Evolutionary conservation across 371 early-diverging fungal genomes (phyloP).

Genomic region (Dichotomocladium elegans): DNA sequence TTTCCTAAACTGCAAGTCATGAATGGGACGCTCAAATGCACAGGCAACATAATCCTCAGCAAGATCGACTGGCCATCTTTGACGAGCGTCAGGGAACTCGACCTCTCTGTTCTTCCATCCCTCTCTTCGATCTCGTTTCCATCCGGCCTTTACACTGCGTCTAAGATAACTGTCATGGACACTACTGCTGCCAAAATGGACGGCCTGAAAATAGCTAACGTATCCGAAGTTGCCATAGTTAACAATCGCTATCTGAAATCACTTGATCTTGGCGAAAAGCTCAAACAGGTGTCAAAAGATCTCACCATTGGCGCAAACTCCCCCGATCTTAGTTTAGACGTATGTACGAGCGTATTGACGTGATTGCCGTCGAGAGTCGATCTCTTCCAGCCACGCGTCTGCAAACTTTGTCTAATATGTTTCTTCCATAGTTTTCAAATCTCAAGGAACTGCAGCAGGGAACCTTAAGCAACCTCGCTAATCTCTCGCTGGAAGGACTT

Average conservation of each 20-base stretch:
- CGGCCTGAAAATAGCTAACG: slow-evolving; percentile 29
- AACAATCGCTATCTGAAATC: slow-evolving; percentile 47
- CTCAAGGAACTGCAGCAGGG: slow-evolving; percentile 24
- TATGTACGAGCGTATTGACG: slow-evolving; percentile 8
- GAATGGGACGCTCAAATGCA: slow-evolving; percentile 36
- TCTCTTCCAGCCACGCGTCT: background rate
- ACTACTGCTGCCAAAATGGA: slow-evolving; percentile 38
- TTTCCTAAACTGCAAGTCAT: slow-evolving; percentile 39
- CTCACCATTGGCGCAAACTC: slow-evolving; percentile 47
- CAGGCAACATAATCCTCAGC: slow-evolving; percentile 39
- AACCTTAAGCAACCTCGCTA: slow-evolving; percentile 37
- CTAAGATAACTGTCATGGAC: slow-evolving; percentile 35
- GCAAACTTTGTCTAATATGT: slow-evolving; percentile 22
- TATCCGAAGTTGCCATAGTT: slow-evolving; percentile 32
- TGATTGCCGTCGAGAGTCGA: background rate
- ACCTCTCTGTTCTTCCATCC: slow-evolving; percentile 39
- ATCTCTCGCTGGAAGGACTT: slow-evolving; percentile 24
- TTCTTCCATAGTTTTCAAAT: slow-evolving; percentile 18
- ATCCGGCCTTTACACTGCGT: slow-evolving; percentile 27
- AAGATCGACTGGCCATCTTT: slow-evolving; percentile 29
- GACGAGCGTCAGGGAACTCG: slow-evolving; percentile 25
- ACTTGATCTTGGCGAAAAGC: slow-evolving; percentile 27
- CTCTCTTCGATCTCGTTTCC: slow-evolving; percentile 38
- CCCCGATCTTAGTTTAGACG: slow-evolving; percentile 25
- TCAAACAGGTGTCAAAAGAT: slow-evolving; percentile 21